Base-by-base conservation (phyloP, 2,329 filamentous ascomycete genomes). In the Aspergillus thermomutatus region DNA sequence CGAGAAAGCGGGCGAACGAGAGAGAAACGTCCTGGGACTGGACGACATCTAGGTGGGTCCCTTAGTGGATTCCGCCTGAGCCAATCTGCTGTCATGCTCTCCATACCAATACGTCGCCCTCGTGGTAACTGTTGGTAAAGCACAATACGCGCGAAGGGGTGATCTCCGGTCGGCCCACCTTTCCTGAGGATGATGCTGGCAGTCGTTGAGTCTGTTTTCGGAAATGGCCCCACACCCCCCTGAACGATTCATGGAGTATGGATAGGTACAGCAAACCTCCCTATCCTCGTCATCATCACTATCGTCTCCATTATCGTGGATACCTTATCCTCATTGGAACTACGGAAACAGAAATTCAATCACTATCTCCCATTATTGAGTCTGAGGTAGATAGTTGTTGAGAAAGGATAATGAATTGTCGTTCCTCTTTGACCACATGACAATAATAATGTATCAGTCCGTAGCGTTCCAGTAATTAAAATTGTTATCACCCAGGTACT, bases 1-100 rank as follows among this genome's bases (percentile, higher is more conserved):
- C 34, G 28, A 52, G 61, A 65, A 64, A 53, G 53, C 59, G 56
- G 60, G 57, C 58, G 63, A 66, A 66, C 55, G 60, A 62, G 59
- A 60, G 59, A 64, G 60, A 66, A 60, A 47, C 60, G 31, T 52
- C 48, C 52, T 52, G 51, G 34, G 27, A 64, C 58, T 60, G 21
- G 55, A 50, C 43, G 49, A 37, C 27, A 14, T 26, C 11, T 5
- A 6, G 4, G 19, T 50, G 56, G 63, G 41, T n/a, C 51, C 19
- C 45, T 27, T 27, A 31, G 19, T 50, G 50, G 52, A 48, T 45
- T 23, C 27, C 47, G 25, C 21, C 25, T 28, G 47, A 50, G 47
- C 55, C 53, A 58, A 60, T 62, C 41, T 49, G n/a, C 23, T 25
- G 27, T 19, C 26, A 27, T 45, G 27, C 52, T 50, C 62, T 64